phyloP scores from a whole-genome alignment of 495 filamentous ascomycete species.

The Oleoguttula mirabilis region DNA sequence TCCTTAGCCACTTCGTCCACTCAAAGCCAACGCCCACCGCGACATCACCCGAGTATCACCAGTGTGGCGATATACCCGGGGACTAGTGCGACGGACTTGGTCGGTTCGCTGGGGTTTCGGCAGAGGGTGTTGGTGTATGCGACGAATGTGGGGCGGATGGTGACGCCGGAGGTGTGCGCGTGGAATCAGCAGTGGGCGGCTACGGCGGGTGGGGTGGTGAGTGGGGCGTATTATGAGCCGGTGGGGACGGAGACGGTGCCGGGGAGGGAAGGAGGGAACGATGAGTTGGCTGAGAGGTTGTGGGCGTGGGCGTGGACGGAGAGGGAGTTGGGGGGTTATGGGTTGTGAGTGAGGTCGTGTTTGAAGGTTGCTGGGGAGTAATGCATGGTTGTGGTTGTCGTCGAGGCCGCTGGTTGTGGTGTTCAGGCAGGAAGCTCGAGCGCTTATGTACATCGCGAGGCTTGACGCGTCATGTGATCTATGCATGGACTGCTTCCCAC shows the following conservation, averaged over 20 bases:
- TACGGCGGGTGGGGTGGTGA: conserved; percentile 25
- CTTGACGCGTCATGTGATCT: too few species aligned
- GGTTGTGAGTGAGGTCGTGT: too few species aligned
- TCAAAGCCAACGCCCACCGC: too few species aligned
- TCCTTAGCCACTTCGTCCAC: too few species aligned
- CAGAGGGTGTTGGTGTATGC: conserved; percentile 6
- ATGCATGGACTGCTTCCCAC: too few species aligned
- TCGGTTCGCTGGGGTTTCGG: conserved; percentile 3
- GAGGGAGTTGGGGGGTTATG: too few species aligned
- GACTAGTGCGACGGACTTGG: conserved; percentile 44
- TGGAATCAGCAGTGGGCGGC: conserved; percentile 51
- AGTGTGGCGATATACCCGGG: conserved; percentile 57
- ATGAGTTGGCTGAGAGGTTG: conserved; percentile 27
- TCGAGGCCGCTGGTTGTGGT: too few species aligned
- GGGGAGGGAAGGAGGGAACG: conserved; percentile 19
- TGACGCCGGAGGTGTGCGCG: conserved; percentile 32
- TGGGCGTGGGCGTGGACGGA: conserved; percentile 41
- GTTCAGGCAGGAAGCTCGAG: too few species aligned
- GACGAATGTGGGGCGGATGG: not conserved
- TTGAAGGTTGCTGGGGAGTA: too few species aligned
- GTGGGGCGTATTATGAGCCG: conserved; percentile 34
- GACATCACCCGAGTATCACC: conserved; percentile 42
- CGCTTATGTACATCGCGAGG: too few species aligned
- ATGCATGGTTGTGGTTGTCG: too few species aligned
- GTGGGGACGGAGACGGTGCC: conserved; percentile 26